Conservation (phyloP, 441 rosid species). For the Populus tomentosa region DNA sequence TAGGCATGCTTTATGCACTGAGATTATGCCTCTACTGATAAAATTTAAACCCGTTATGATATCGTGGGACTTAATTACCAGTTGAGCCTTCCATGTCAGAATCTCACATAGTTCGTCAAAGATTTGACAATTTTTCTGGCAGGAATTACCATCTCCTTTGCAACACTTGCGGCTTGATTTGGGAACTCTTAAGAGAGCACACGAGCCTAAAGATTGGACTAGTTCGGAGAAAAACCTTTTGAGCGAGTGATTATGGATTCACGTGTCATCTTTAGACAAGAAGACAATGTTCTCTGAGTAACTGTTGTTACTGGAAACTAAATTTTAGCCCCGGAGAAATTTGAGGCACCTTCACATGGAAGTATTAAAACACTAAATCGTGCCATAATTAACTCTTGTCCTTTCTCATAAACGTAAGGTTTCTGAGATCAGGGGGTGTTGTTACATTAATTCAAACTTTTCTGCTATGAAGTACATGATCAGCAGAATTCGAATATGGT, state of each 20-base stretch:
- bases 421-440: not conserved
- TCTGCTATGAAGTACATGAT: not conserved
- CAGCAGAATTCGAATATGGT: not conserved
- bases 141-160: not conserved
- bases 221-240: not conserved
- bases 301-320: not conserved
- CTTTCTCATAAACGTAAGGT: not conserved
- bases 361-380: not conserved
- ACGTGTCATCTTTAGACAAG: not conserved
- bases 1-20: not conserved
- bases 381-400: not conserved
- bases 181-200: constrained; percentile 3
- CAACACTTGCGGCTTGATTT: constrained; percentile 15
- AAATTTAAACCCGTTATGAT: not conserved
- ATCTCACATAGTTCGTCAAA: constrained; percentile 1
- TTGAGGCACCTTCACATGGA: not conserved
- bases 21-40: not conserved
- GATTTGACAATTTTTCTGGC: not conserved
- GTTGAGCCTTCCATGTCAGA: not conserved
- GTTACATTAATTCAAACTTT: not conserved
- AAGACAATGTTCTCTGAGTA: not conserved
- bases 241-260: not conserved
- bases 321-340: not conserved
- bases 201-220: not conserved
- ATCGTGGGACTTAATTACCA: not conserved